Percentiles rank a stretch among this genome's conserved stretches.
These are phyloP conservation scores for Escallonia rubra DNA, from an alignment of 129 eudicot genomes.

Conservation along the genomic window DNA sequence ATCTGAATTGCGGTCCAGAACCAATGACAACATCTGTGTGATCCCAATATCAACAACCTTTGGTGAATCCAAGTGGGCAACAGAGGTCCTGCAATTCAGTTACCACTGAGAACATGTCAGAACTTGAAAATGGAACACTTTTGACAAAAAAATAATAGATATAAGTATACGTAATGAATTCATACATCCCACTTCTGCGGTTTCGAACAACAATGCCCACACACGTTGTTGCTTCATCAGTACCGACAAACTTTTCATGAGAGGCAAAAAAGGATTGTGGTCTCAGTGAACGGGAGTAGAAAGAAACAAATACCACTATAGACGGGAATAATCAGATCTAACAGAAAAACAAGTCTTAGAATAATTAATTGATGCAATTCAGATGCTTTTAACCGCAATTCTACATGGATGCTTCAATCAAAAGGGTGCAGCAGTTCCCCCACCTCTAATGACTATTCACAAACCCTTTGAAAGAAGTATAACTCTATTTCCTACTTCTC, in stretches of 20 bases:
- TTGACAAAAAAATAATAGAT: background rate
- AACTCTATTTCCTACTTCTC: too few relatives aligned
- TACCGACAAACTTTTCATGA: conserved; percentile 60
- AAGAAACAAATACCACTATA: background rate
- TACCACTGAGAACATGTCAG: background rate
- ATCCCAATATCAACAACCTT: conserved; percentile 63
- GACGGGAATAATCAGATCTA: too few relatives aligned
- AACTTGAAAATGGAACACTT: conserved; percentile 7
- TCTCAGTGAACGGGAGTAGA: background rate
- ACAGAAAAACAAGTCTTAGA: too few relatives aligned
- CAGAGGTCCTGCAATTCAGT: conserved; percentile 53
- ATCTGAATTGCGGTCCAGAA: conserved; percentile 34
- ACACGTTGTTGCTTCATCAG: conserved; percentile 99
- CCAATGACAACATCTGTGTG: conserved; percentile 71
- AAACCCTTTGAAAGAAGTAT: too few relatives aligned
- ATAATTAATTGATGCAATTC: too few relatives aligned
- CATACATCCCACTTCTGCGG: conserved; percentile 76
- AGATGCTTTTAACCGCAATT: too few relatives aligned
- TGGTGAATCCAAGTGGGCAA: conserved; percentile 87
- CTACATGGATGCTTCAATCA: too few relatives aligned
- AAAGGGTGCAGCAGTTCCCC: too few relatives aligned
- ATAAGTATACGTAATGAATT: background rate
- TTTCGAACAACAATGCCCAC: conserved; percentile 80
- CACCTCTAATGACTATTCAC: too few relatives aligned
- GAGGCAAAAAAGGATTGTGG: conserved; percentile 7